Conservation (phyloP, 345 rosid species). For the Brassica incana region DNA sequence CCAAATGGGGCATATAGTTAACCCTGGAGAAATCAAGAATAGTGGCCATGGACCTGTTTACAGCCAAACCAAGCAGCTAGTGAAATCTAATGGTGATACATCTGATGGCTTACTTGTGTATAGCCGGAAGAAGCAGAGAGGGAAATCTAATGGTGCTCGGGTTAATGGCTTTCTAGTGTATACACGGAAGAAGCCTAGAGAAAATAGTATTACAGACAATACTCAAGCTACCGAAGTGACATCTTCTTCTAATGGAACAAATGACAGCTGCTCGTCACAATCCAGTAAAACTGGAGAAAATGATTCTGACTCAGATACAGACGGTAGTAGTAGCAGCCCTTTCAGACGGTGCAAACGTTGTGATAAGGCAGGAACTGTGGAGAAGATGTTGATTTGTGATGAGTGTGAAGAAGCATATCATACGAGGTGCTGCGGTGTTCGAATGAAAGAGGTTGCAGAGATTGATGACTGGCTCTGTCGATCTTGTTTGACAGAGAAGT, state of each 20-base stretch:
- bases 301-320: conserved; percentile 31
- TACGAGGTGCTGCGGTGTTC: conserved; percentile 53
- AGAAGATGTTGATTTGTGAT: conserved; percentile 77
- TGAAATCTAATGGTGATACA: conserved; percentile 34
- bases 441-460: conserved; percentile 46
- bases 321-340: conserved; percentile 40
- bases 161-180: background rate
- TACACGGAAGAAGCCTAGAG: background rate
- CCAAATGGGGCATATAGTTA: conserved; percentile 13
- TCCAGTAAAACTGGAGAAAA: conserved; percentile 2
- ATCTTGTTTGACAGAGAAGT: conserved; percentile 63
- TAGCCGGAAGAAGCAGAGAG: conserved; percentile 55
- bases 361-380: conserved; percentile 43
- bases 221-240: background rate
- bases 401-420: conserved; percentile 53
- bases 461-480: conserved; percentile 79
- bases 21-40: conserved; percentile 25
- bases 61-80: conserved; percentile 46
- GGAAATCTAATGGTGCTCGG: conserved; percentile 18
- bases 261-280: conserved; percentile 69
- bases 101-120: conserved; percentile 28
- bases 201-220: background rate
- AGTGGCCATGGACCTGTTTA: conserved; percentile 13
- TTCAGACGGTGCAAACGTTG: conserved; percentile 64
- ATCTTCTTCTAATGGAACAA: conserved; percentile 24